These are phyloP conservation scores for Pichia exigua DNA, from an alignment of 805 yeast genomes.

Conservation along the genomic window DNA sequence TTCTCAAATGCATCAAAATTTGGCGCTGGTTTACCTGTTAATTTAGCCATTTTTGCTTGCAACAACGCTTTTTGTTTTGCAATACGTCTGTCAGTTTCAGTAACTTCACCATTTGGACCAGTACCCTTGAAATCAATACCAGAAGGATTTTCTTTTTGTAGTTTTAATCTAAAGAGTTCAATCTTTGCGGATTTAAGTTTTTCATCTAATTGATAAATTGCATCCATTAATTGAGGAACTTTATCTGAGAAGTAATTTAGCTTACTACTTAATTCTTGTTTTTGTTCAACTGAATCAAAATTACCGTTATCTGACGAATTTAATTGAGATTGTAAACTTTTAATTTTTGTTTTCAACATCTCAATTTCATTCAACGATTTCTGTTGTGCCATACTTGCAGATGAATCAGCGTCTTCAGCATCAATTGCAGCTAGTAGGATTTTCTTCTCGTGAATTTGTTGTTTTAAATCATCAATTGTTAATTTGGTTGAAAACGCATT, in stretches of 20 bases:
- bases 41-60: slow-evolving; percentile 83
- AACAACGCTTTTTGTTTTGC: slow-evolving; percentile 73
- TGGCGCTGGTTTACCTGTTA: slow-evolving; percentile 66
- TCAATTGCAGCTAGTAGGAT: slow-evolving; percentile 65
- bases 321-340: slow-evolving; percentile 34
- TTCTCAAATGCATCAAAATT: slow-evolving; percentile 41
- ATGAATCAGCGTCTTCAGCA: slow-evolving; percentile 48
- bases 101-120: slow-evolving; percentile 80
- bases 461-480: slow-evolving; percentile 50
- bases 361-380: slow-evolving; percentile 52
- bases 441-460: slow-evolving; percentile 62
- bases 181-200: slow-evolving; percentile 61
- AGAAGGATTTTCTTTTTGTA: slow-evolving; percentile 59
- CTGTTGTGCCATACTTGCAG: slow-evolving; percentile 21
- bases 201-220: slow-evolving; percentile 56
- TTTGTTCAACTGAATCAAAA: slow-evolving; percentile 36
- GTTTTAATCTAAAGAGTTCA: slow-evolving; percentile 48
- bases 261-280: slow-evolving; percentile 44
- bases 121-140: slow-evolving; percentile 63
- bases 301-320: slow-evolving; percentile 17
- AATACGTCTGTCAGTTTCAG: slow-evolving; percentile 74
- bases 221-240: slow-evolving; percentile 63
- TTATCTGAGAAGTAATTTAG: slow-evolving; percentile 59
- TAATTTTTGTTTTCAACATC: slow-evolving; percentile 53
- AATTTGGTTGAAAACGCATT: slow-evolving; percentile 25